Evolutionary conservation across 805 yeast genomes (phyloP).

Genomic region (Candida suzukii): DNA sequence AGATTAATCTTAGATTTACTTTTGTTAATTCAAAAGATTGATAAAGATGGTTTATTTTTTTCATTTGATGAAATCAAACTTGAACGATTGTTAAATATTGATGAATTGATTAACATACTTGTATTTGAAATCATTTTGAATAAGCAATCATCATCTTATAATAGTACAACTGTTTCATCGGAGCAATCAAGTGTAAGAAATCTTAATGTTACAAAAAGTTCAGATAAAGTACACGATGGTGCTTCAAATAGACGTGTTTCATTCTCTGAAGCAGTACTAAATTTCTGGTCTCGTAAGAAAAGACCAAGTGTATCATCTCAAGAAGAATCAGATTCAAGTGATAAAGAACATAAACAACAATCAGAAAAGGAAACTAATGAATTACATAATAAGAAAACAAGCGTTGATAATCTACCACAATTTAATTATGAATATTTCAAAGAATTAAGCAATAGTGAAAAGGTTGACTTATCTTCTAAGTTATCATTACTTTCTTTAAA

Average conservation of each 20-base stretch:
- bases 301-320: not conserved
- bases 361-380: not conserved
- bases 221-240: slow-evolving; percentile 1
- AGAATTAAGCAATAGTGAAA: slow-evolving; percentile 7
- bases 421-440: slow-evolving; percentile 3
- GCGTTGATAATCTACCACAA: not conserved
- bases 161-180: not conserved
- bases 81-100: slow-evolving; percentile 13
- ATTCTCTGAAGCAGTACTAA: slow-evolving; percentile 5
- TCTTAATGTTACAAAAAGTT: not conserved
- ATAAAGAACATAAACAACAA: not conserved
- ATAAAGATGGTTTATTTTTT: not conserved
- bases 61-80: slow-evolving; percentile 3
- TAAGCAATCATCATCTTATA: not conserved
- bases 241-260: not conserved
- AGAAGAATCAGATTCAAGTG: not conserved
- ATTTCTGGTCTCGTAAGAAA: slow-evolving; percentile 7
- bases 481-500: not conserved
- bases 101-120: slow-evolving; percentile 6
- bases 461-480: slow-evolving; percentile 8
- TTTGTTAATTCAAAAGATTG: slow-evolving; percentile 3
- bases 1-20: slow-evolving; percentile 14
- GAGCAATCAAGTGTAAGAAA: not conserved
- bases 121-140: not conserved
- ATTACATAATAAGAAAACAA: not conserved